phyloP scores from a whole-genome alignment of 2,329 filamentous ascomycete species.

The Ophiosphaerella herpotricha region DNA sequence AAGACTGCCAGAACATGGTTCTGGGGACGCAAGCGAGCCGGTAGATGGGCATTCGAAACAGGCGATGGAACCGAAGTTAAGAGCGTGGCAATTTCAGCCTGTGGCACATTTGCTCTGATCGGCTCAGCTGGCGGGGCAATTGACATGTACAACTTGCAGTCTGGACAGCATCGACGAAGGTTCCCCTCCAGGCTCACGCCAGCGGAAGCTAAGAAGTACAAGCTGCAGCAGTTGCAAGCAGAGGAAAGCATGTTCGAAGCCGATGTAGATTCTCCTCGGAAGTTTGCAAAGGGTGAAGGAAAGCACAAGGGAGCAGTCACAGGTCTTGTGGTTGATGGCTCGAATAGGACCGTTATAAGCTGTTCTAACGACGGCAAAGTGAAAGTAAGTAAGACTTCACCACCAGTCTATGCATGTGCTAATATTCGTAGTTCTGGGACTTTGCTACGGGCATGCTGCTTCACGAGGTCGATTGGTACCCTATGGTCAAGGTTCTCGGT shows the following conservation, averaged over 20 bases:
- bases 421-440: conserved; percentile 75
- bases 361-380: conserved; percentile 89
- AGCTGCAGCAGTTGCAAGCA: conserved; percentile 65
- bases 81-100: conserved; percentile 86
- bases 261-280: conserved; percentile 32
- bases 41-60: conserved; percentile 89
- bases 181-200: conserved; percentile 82
- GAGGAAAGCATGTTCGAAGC: conserved; percentile 45
- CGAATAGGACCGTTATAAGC: conserved; percentile 84
- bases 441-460: conserved; percentile 80
- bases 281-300: conserved; percentile 59
- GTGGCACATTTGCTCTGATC: conserved; percentile 90
- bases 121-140: conserved; percentile 83
- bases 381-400: conserved; percentile 58
- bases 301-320: conserved; percentile 84
- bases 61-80: conserved; percentile 79
- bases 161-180: conserved; percentile 81
- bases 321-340: conserved; percentile 82
- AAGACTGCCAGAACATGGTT: conserved; percentile 92
- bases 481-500: conserved; percentile 73
- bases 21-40: conserved; percentile 92
- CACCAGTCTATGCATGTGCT: conserved; percentile 6
- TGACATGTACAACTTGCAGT: conserved; percentile 97
- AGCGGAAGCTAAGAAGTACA: conserved; percentile 76
- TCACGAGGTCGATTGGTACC: conserved; percentile 82